Percentiles rank a stretch among this genome's conserved stretches.
Conservation (phyloP, 2,329 filamentous ascomycete genomes). For the Claviceps capensis region DNA sequence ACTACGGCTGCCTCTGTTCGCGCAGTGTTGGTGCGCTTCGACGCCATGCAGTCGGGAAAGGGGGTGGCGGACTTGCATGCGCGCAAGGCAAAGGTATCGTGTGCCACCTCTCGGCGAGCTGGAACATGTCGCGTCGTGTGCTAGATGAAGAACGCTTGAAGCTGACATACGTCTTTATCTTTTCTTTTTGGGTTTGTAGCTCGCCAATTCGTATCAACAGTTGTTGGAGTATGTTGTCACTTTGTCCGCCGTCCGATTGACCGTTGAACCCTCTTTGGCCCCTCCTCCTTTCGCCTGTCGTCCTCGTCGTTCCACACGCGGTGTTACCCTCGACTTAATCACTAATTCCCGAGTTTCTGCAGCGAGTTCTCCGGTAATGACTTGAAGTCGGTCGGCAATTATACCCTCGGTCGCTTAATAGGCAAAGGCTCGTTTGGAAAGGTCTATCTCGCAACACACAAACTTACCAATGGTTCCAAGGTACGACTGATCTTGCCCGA, state of each 20-base stretch:
- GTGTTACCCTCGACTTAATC: conserved; percentile 4
- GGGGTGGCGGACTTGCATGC: conserved; percentile 43
- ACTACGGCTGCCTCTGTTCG: conserved; percentile 2
- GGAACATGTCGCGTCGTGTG: too few relatives aligned
- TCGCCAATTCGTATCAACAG: conserved; percentile 93
- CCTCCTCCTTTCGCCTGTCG: neutral
- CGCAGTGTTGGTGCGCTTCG: conserved; percentile 10
- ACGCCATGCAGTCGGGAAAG: conserved; percentile 40
- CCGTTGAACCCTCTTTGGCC: neutral
- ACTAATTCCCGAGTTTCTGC: conserved; percentile 6
- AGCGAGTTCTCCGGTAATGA: conserved; percentile 93
- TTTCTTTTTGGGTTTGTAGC: conserved; percentile 34
- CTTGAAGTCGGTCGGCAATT: conserved; percentile 86
- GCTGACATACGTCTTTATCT: neutral
- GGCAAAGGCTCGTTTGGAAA: conserved; percentile 98
- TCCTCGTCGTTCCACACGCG: neutral
- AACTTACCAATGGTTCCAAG: conserved; percentile 97
- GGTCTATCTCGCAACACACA: conserved; percentile 90
- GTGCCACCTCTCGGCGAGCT: too few relatives aligned
- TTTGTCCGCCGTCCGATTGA: neutral
- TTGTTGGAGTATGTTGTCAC: conserved; percentile 66
- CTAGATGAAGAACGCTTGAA: neutral
- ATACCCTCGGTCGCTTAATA: conserved; percentile 79
- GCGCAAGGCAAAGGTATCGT: conserved; percentile 45
- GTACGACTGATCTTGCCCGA: conserved; percentile 27